Conservation (phyloP, 306 rosid genomes). For the Cucumis cinereus region DNA sequence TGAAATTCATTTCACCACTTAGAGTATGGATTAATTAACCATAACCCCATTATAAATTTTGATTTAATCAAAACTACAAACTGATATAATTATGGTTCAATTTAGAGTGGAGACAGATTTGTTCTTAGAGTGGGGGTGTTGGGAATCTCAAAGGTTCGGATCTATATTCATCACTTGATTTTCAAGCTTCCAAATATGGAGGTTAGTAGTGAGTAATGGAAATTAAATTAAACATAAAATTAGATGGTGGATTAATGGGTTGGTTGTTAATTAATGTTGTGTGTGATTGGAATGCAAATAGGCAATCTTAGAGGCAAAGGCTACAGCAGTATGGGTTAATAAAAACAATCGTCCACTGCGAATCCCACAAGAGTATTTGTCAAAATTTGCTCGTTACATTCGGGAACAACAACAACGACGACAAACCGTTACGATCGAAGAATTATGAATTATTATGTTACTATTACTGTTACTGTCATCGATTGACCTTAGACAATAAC, state of each 20-base stretch:
- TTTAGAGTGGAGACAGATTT: slow-evolving; percentile 67
- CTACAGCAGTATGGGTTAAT: slow-evolving; percentile 74
- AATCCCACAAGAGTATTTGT: slow-evolving; percentile 49
- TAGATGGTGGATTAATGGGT: slow-evolving; percentile 4
- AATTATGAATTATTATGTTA: too few relatives aligned
- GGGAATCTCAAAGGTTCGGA: slow-evolving; percentile 55
- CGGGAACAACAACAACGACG: slow-evolving; percentile 9
- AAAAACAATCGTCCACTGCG: slow-evolving; percentile 59
- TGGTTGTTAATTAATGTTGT: too few relatives aligned
- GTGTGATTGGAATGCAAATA: slow-evolving; percentile 2
- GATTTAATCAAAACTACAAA: too few relatives aligned
- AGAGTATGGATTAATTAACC: slow-evolving; percentile 31
- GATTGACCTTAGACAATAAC: too few relatives aligned
- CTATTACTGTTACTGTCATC: too few relatives aligned
- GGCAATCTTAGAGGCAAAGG: slow-evolving; percentile 80
- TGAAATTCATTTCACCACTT: slow-evolving; percentile 74
- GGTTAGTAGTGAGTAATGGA: slow-evolving; percentile 22
- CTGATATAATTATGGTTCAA: not conserved
- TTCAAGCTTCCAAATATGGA: slow-evolving; percentile 70
- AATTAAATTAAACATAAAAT: not conserved
- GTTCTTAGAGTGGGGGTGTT: slow-evolving; percentile 48
- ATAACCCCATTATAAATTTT: not conserved
- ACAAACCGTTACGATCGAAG: too few relatives aligned
- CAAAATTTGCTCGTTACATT: slow-evolving; percentile 43
- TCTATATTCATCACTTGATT: slow-evolving; percentile 57